These are phyloP conservation scores for Neofusicoccum sp. DNA, from an alignment of 2,329 filamentous ascomycete genomes.

Conservation along the genomic window DNA sequence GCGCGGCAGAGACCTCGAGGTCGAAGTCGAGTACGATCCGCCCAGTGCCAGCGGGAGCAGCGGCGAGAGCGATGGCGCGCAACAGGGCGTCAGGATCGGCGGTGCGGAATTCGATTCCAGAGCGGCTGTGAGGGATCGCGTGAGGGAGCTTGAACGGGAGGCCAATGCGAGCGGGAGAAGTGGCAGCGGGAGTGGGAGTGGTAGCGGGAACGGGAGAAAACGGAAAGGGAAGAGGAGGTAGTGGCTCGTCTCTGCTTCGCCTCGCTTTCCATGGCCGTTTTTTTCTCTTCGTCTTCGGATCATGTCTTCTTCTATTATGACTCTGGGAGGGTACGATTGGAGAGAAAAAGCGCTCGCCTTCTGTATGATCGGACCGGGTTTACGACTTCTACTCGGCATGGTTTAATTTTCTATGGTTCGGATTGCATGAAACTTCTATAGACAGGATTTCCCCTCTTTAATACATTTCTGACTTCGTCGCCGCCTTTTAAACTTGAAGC, in stretches of 20 bases:
- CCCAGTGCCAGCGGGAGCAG: conserved; percentile 12
- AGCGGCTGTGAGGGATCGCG: background rate
- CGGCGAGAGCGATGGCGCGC: conserved; percentile 4
- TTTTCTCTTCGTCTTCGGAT: background rate
- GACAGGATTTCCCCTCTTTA: background rate
- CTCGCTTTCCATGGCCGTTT: no score
- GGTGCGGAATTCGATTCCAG: background rate
- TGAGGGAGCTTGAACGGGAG: conserved; percentile 5
- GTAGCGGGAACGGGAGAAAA: background rate
- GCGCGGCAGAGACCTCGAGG: background rate
- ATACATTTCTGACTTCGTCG: background rate
- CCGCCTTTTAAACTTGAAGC: no score
- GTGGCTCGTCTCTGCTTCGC: background rate
- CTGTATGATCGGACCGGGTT: background rate
- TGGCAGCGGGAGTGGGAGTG: conserved; percentile 2
- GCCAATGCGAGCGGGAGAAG: conserved; percentile 3
- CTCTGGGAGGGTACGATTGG: background rate
- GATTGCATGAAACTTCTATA: background rate
- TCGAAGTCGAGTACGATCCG: conserved; percentile 11
- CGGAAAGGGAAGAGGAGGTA: conserved; percentile 3
- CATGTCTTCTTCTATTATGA: background rate
- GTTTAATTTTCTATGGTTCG: background rate
- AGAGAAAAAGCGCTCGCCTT: background rate
- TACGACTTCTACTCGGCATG: background rate
- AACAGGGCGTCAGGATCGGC: background rate